phyloP scores from a whole-genome alignment of 2,329 filamentous ascomycete genomes.

The Aureobasidium subglaciale region DNA sequence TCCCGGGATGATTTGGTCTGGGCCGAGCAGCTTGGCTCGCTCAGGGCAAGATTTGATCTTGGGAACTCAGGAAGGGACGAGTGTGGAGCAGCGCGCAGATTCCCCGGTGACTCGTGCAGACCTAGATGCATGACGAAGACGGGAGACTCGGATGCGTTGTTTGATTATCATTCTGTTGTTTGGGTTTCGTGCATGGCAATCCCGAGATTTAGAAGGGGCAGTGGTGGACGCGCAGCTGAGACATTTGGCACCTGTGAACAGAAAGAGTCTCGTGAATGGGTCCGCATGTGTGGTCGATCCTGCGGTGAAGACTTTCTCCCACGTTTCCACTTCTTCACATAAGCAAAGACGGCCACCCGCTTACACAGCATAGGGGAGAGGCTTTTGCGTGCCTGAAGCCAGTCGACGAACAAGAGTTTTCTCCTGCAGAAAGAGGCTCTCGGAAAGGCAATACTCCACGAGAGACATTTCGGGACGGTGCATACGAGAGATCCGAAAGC shows the following conservation, averaged over 20 bases:
- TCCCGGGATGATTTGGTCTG: background rate
- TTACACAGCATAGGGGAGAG: background rate
- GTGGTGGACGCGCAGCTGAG: background rate
- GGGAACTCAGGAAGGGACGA: background rate
- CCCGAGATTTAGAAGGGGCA: background rate
- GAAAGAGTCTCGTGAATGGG: background rate
- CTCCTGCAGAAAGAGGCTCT: background rate
- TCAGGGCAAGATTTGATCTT: background rate
- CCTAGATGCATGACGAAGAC: conserved; percentile 3
- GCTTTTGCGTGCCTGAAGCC: background rate
- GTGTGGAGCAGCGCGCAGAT: background rate
- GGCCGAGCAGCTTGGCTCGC: background rate
- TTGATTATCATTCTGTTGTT: conserved; percentile 4
- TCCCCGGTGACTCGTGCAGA: background rate
- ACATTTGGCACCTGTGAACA: background rate
- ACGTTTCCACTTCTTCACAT: background rate
- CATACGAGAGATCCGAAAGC: background rate
- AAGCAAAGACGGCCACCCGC: background rate
- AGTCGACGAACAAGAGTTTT: background rate
- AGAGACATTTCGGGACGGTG: background rate
- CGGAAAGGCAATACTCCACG: background rate
- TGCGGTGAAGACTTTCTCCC: background rate
- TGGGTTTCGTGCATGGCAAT: background rate
- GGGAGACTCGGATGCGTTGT: background rate
- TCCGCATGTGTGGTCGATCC: background rate